phyloP scores from a whole-genome alignment of 139 green algal species.

The Picochlorum sp. region DNA sequence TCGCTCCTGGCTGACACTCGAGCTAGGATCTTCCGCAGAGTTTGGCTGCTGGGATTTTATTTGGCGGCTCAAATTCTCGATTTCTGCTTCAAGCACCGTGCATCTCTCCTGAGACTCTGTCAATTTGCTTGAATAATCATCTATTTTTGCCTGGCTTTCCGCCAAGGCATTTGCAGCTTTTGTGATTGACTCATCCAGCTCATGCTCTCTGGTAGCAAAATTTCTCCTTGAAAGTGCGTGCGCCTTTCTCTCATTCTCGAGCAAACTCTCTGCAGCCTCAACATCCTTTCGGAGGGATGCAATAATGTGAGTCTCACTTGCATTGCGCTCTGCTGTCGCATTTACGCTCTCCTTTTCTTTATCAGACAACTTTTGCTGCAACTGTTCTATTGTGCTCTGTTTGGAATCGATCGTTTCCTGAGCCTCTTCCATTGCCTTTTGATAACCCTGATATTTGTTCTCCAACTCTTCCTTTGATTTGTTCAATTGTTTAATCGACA shows the following conservation, averaged over 20 bases:
- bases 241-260: slow-evolving; percentile 50
- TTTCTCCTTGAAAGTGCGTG: slow-evolving; percentile 21
- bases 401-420: slow-evolving; percentile 8
- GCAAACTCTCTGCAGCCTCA: slow-evolving; percentile 33
- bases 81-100: slow-evolving; percentile 16
- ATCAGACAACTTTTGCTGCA: slow-evolving; percentile 18
- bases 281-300: slow-evolving; percentile 46
- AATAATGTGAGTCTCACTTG: slow-evolving; percentile 31
- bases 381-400: slow-evolving; percentile 8
- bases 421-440: slow-evolving; percentile 6
- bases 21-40: not conserved
- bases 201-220: slow-evolving; percentile 38
- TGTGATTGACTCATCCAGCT: slow-evolving; percentile 43
- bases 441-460: slow-evolving; percentile 8
- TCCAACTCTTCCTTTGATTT: slow-evolving; percentile 19
- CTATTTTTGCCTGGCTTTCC: slow-evolving; percentile 37
- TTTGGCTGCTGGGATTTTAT: slow-evolving; percentile 6
- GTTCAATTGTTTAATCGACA: slow-evolving; percentile 23
- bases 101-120: slow-evolving; percentile 23
- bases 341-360: not conserved
- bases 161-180: slow-evolving; percentile 38
- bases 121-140: slow-evolving; percentile 23
- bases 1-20: slow-evolving; percentile 8
- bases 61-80: slow-evolving; percentile 14
- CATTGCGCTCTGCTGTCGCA: slow-evolving; percentile 20